Evolutionary conservation across 805 yeast species (phyloP).

Genomic region (Saccharomycopsis guyanensis): DNA sequence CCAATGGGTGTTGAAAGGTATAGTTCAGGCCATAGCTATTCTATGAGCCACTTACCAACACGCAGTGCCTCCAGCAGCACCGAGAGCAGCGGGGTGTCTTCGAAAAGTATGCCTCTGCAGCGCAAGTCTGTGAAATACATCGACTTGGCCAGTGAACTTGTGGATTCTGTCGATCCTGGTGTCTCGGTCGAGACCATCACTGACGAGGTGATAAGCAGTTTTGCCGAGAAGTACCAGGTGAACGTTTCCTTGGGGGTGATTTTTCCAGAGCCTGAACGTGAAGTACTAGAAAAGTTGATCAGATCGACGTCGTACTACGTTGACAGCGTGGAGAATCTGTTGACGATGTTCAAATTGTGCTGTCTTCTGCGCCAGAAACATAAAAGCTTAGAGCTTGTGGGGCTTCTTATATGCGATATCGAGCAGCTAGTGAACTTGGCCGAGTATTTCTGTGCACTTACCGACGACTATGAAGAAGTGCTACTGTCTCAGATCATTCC

Average conservation of each 20-base stretch:
- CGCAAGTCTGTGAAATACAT: too few species aligned
- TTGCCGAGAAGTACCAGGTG: constrained; percentile 18
- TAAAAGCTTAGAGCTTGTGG: constrained; percentile 11
- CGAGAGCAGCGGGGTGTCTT: too few species aligned
- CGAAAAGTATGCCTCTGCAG: too few species aligned
- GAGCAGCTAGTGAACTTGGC: constrained; percentile 13
- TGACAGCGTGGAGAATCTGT: neutral
- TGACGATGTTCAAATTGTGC: constrained; percentile 9
- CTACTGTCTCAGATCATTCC: constrained; percentile 9
- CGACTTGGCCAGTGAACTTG: too few species aligned
- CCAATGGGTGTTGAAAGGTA: too few species aligned
- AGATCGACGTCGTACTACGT: constrained; percentile 1
- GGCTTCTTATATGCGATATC: constrained; percentile 16
- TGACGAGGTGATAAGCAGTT: constrained; percentile 5
- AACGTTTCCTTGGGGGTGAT: constrained; percentile 2
- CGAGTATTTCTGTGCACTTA: constrained; percentile 13
- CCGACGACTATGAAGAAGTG: constrained; percentile 14
- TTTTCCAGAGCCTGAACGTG: neutral
- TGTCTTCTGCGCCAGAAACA: constrained; percentile 18
- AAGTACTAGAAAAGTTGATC: constrained; percentile 1
- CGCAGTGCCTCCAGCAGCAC: too few species aligned
- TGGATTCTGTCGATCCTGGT: too few species aligned
- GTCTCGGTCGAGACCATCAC: too few species aligned
- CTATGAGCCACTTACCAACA: too few species aligned
- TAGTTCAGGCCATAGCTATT: too few species aligned